These are phyloP conservation scores for Corymbia citriodora DNA, from an alignment of 441 rosid genomes.

Conservation along the genomic window DNA sequence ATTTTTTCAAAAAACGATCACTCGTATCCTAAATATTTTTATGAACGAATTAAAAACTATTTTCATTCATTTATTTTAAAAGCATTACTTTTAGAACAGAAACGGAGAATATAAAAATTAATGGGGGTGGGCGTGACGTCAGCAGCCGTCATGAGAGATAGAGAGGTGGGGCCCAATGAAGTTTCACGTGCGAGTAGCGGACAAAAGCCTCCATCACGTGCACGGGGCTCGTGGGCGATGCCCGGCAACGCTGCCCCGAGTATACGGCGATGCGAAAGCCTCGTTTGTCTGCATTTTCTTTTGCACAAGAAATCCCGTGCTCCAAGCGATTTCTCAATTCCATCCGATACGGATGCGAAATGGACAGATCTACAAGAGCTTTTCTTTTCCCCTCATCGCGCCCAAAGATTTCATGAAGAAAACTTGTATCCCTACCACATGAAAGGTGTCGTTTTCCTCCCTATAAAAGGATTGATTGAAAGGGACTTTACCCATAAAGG, in stretches of 20 bases:
- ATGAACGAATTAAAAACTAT: fast-evolving
- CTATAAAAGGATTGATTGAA: fast-evolving
- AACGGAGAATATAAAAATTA: too few relatives aligned
- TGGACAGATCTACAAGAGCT: fast-evolving
- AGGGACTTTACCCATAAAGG: background rate
- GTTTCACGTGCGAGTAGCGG: background rate
- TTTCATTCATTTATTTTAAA: background rate
- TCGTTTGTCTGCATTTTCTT: background rate
- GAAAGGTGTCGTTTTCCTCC: background rate
- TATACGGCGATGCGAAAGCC: background rate
- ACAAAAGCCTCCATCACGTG: background rate
- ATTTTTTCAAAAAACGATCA: fast-evolving
- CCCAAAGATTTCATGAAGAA: background rate
- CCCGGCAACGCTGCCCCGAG: background rate
- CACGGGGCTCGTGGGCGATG: background rate
- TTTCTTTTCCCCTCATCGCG: background rate
- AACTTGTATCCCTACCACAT: too few relatives aligned
- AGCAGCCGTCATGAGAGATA: background rate
- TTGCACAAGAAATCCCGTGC: background rate
- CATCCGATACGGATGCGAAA: background rate
- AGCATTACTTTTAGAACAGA: background rate
- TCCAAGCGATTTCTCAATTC: background rate
- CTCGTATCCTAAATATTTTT: fast-evolving
- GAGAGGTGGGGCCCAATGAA: background rate
- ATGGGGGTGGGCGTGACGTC: background rate